phyloP scores from a whole-genome alignment of 2,329 filamentous ascomycete genomes.

The Nemania serpens region DNA sequence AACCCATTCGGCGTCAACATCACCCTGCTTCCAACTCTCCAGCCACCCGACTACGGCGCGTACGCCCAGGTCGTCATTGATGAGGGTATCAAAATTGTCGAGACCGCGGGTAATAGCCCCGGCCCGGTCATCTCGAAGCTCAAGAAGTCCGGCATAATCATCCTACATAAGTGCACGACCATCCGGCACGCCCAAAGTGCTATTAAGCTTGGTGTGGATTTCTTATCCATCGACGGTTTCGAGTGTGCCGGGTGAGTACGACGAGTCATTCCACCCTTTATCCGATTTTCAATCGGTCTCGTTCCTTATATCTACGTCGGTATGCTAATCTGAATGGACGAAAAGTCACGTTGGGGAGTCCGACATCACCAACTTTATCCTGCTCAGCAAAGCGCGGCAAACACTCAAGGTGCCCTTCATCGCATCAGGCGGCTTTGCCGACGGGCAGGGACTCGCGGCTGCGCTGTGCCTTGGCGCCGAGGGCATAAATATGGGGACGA shows the following conservation, averaged over 20 bases:
- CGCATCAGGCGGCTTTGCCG: constrained; percentile 92
- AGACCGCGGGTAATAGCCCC: constrained; percentile 87
- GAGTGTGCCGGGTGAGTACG: constrained; percentile 77
- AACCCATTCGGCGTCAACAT: constrained; percentile 92
- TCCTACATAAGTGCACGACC: constrained; percentile 97
- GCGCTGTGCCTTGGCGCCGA: constrained; percentile 88
- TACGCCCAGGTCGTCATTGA: constrained; percentile 94
- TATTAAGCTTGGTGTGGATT: constrained; percentile 93
- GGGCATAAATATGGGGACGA: constrained; percentile 97
- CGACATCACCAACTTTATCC: constrained; percentile 88
- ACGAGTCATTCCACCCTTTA: not conserved
- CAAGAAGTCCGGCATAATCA: constrained; percentile 76
- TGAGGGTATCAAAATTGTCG: constrained; percentile 87
- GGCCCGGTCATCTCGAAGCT: constrained; percentile 89
- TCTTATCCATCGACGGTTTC: constrained; percentile 95
- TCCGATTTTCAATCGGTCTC: not conserved
- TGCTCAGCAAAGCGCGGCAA: constrained; percentile 84
- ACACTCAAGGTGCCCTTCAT: constrained; percentile 87
- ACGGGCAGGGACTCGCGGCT: constrained; percentile 90
- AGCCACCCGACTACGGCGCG: constrained; percentile 88
- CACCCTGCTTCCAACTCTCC: constrained; percentile 86
- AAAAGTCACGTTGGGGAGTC: constrained; percentile 75
- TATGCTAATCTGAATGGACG: constrained; percentile 13
- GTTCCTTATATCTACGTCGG: constrained; percentile 12
- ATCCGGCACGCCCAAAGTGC: constrained; percentile 92